Conservation (phyloP, 2,329 filamentous ascomycete species). For the Mariannaea sp. region DNA sequence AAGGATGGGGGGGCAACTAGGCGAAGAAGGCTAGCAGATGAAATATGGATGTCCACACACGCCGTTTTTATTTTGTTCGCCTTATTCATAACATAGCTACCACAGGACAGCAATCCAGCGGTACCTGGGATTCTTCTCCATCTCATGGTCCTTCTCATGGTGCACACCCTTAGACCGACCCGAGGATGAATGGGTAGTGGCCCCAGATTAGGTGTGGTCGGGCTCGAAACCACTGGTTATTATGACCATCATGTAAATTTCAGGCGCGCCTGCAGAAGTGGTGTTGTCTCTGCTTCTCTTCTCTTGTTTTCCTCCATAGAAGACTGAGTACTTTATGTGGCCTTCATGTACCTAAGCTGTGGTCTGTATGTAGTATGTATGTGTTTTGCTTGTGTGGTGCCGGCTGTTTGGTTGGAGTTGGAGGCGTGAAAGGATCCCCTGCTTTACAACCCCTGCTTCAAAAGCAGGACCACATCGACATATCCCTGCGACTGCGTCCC, state of each 20-base stretch:
- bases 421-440: conserved; percentile 13
- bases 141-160: no score
- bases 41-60: background rate
- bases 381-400: conserved; percentile 18
- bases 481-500: background rate
- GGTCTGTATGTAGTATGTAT: background rate
- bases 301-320: conserved; percentile 9
- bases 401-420: conserved; percentile 20
- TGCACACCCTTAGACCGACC: background rate
- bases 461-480: background rate
- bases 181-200: background rate
- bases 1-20: background rate
- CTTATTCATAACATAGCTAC: background rate
- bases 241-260: conserved; percentile 3
- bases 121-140: no score
- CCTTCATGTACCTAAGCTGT: conserved; percentile 6
- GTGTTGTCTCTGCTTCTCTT: conserved; percentile 18
- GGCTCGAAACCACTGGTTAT: conserved; percentile 12
- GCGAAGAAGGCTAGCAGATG: background rate
- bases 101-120: no score
- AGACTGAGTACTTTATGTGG: conserved; percentile 10
- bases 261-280: conserved; percentile 17
- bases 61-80: background rate
- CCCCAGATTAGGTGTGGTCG: conserved; percentile 10
- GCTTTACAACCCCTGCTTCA: background rate